Evolutionary conservation across 441 rosid genomes (phyloP).

Genomic region (Arabidopsis lyrata): DNA sequence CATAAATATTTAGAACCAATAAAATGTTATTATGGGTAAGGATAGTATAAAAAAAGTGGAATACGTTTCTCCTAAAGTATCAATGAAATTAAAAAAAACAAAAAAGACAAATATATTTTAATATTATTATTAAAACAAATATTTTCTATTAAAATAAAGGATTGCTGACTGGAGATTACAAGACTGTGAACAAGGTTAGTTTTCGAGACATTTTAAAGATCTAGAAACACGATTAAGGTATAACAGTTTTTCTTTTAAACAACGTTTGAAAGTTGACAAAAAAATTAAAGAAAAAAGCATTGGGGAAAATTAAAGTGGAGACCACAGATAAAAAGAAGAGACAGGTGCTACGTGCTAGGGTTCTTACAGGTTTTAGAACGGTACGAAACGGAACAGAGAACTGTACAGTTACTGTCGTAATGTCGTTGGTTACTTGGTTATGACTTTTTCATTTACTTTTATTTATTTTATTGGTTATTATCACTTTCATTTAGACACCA

Average conservation of each 20-base stretch:
- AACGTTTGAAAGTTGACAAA: neutral
- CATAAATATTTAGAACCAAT: neutral
- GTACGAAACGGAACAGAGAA: slow-evolving; percentile 38
- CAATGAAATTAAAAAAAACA: neutral
- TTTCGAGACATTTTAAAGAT: neutral
- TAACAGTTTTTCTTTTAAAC: neutral
- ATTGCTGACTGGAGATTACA: neutral
- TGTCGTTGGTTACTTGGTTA: slow-evolving; percentile 45
- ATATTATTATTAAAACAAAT: neutral
- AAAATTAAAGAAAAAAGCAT: neutral
- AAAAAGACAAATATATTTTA: neutral
- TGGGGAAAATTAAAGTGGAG: slow-evolving; percentile 31
- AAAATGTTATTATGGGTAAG: neutral
- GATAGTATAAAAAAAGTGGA: neutral
- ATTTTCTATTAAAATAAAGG: neutral
- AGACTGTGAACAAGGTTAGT: neutral
- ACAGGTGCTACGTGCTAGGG: slow-evolving; percentile 21
- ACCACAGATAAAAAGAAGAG: slow-evolving; percentile 39
- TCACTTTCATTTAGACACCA: slow-evolving; percentile 28
- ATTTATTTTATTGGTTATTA: slow-evolving; percentile 29
- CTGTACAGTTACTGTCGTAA: slow-evolving; percentile 45
- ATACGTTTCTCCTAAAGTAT: neutral
- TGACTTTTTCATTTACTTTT: neutral
- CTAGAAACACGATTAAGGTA: slow-evolving; percentile 22
- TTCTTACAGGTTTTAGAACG: slow-evolving; percentile 32